Evolutionary conservation across 345 rosid species (phyloP).

Genomic region (Euclidium syriacum): DNA sequence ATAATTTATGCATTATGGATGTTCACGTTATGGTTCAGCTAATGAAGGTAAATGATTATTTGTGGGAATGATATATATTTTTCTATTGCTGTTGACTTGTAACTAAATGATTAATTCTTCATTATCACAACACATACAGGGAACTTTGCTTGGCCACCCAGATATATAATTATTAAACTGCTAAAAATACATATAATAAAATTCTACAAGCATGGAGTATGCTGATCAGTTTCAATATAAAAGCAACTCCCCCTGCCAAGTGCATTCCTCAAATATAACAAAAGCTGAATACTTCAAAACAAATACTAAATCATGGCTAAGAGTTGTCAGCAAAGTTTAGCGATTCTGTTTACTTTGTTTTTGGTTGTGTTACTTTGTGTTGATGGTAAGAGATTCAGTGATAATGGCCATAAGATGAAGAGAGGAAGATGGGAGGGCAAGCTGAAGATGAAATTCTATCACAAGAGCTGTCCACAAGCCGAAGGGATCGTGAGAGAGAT

Average conservation of each 20-base stretch:
- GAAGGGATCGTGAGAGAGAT: conserved; percentile 37
- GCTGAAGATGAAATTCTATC: conserved; percentile 19
- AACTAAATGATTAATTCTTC: conserved; percentile 26
- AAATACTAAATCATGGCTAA: conserved; percentile 14
- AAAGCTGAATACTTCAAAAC: background rate
- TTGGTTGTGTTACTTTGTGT: conserved; percentile 17
- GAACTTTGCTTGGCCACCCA: conserved; percentile 23
- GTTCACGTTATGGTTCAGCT: conserved; percentile 29
- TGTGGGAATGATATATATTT: background rate
- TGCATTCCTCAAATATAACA: conserved; percentile 11
- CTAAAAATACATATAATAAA: background rate
- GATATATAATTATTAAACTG: background rate
- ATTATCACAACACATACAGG: conserved; percentile 26
- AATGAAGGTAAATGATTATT: conserved; percentile 27
- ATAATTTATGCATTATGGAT: conserved; percentile 4
- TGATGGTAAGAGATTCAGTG: conserved; percentile 16
- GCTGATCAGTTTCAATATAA: conserved; percentile 17
- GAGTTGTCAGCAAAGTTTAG: background rate
- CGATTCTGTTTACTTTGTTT: conserved; percentile 11
- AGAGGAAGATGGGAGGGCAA: conserved; percentile 25
- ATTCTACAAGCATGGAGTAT: background rate
- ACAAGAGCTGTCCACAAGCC: conserved; percentile 32
- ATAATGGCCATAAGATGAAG: background rate
- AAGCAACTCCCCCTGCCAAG: conserved; percentile 13
- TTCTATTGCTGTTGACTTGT: conserved; percentile 20